Evolutionary conservation across 352 stramenopile species (phyloP).

Genomic region (Blastocystis sp.): DNA sequence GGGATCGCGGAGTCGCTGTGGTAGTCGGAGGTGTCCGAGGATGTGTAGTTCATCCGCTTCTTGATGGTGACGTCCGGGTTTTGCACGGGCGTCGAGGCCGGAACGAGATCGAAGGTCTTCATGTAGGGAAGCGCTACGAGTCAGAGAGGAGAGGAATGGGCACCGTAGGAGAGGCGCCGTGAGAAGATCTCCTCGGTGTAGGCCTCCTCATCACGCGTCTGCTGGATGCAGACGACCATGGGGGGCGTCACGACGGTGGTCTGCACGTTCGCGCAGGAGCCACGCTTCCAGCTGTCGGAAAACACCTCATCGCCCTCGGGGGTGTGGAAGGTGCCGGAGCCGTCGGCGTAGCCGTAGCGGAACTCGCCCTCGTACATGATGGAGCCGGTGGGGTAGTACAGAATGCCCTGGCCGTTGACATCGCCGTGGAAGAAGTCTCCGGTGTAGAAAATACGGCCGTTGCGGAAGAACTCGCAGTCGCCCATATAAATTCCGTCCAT

Average conservation of each 20-base stretch:
- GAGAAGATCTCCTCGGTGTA: neutral
- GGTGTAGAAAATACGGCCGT: neutral
- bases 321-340: neutral
- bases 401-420: neutral
- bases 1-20: neutral
- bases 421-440: slow-evolving; percentile 23
- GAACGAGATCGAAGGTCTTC: neutral
- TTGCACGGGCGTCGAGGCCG: neutral
- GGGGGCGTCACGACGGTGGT: neutral
- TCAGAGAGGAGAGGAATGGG: too few species aligned
- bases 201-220: neutral
- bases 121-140: neutral
- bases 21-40: neutral
- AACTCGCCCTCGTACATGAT: slow-evolving; percentile 12
- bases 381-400: slow-evolving; percentile 4
- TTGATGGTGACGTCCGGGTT: neutral
- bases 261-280: neutral
- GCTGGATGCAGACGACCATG: neutral
- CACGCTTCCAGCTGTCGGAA: neutral
- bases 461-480: slow-evolving; percentile 5
- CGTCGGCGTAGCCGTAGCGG: slow-evolving; percentile 1
- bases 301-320: neutral
- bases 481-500: slow-evolving; percentile 17
- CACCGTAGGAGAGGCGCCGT: neutral
- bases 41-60: neutral